These are phyloP conservation scores for Xanthoconium purpureum DNA, from an alignment of 768 basidiomycete genomes.

Conservation along the genomic window DNA sequence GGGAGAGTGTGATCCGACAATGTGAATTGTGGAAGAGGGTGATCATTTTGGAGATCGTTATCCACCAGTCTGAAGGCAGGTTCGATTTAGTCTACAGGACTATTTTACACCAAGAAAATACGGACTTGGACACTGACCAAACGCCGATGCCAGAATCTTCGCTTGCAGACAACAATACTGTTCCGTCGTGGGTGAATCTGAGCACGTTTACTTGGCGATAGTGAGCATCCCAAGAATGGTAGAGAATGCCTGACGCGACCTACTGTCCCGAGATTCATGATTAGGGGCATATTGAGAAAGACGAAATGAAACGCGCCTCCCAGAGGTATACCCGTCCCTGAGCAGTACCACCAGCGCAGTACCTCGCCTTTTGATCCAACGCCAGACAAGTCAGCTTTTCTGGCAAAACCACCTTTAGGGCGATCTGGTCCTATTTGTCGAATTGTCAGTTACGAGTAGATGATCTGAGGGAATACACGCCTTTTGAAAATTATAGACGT, in stretches of 20 bases:
- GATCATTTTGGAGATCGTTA: conserved; percentile 68
- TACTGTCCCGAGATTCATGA: conserved; percentile 36
- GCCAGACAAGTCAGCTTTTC: conserved; percentile 85
- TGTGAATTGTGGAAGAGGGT: conserved; percentile 72
- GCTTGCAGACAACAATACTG: conserved; percentile 77
- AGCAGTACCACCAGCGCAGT: conserved; percentile 84
- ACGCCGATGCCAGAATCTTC: conserved; percentile 88
- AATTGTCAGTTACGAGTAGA: not conserved
- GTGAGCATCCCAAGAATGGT: conserved; percentile 91
- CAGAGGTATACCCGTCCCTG: conserved; percentile 92
- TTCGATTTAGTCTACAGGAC: conserved; percentile 11
- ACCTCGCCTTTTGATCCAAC: conserved; percentile 66
- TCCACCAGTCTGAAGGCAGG: conserved; percentile 60
- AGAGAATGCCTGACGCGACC: conserved; percentile 92
- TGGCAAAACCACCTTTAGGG: conserved; percentile 80
- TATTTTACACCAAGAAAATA: conserved; percentile 14
- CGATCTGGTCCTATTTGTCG: conserved; percentile 75
- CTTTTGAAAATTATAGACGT: conserved; percentile 94
- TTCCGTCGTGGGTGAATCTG: conserved; percentile 80
- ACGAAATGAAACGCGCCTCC: conserved; percentile 66
- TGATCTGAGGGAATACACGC: conserved; percentile 37
- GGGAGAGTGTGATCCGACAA: conserved; percentile 92
- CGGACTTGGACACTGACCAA: conserved; percentile 86
- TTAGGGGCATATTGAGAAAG: not conserved
- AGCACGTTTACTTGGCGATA: conserved; percentile 86